Evolutionary conservation across 495 filamentous ascomycete genomes (phyloP).

Genomic region (Rhypophila decipiens): DNA sequence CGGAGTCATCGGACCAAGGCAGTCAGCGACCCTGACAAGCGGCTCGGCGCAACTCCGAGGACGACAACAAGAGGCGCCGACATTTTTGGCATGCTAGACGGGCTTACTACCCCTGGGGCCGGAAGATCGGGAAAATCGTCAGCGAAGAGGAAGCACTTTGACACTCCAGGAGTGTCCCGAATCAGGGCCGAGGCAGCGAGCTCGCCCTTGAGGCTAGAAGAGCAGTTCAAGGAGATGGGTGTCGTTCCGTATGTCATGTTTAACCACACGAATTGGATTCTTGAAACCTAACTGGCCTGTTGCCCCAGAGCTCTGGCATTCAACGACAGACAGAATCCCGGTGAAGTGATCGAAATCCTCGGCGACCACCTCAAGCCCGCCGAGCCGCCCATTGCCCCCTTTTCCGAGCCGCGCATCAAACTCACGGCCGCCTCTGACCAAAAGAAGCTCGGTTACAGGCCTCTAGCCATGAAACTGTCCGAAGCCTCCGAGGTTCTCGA

Average conservation of each 20-base stretch:
- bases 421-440: conserved; percentile 76
- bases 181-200: conserved; percentile 36
- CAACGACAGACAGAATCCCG: conserved; percentile 64
- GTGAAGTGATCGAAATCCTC: conserved; percentile 72
- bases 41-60: conserved; percentile 58
- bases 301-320: conserved; percentile 53
- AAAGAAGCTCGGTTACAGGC: conserved; percentile 85
- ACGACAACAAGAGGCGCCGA: conserved; percentile 50
- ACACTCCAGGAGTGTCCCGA: conserved; percentile 40
- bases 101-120: conserved; percentile 60
- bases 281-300: conserved; percentile 10
- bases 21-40: conserved; percentile 54
- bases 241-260: conserved; percentile 25
- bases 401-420: conserved; percentile 68
- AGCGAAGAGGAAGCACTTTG: conserved; percentile 52
- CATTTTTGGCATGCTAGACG: conserved; percentile 85
- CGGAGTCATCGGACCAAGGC: conserved; percentile 51
- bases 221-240: conserved; percentile 33
- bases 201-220: conserved; percentile 40
- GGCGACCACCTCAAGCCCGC: conserved; percentile 65
- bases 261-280: background rate
- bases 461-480: conserved; percentile 87
- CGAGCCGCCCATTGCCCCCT: conserved; percentile 68
- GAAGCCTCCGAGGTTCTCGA: conserved; percentile 90
- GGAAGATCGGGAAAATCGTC: conserved; percentile 45